phyloP scores from a whole-genome alignment of 352 stramenopile genomes.

The Globisporangium rhizosaccharum region DNA sequence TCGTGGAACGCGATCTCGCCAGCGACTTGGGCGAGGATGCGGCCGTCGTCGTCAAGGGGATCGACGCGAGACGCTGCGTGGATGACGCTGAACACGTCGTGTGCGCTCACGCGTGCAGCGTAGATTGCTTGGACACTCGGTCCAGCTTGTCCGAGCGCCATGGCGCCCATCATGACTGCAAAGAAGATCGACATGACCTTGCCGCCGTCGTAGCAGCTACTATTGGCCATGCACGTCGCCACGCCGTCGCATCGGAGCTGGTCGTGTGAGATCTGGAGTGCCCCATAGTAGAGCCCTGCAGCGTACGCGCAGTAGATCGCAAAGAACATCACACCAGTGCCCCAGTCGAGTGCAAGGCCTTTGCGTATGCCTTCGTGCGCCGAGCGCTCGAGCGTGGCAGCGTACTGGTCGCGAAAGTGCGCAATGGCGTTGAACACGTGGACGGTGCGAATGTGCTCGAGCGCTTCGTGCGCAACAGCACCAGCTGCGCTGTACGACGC shows the following conservation, averaged over 20 bases:
- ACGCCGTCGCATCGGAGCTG: conserved; percentile 15
- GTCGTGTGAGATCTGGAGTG: conserved; percentile 59
- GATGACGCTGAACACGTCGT: conserved; percentile 68
- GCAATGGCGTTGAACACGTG: conserved; percentile 74
- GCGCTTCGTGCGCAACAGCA: conserved; percentile 58
- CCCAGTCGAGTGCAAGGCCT: conserved; percentile 44
- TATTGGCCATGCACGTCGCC: conserved; percentile 26
- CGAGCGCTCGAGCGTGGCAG: conserved; percentile 33
- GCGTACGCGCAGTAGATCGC: conserved; percentile 70
- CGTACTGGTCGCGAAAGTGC: conserved; percentile 59
- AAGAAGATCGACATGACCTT: conserved; percentile 74
- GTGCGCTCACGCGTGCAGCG: conserved; percentile 50
- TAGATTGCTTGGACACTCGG: conserved; percentile 57
- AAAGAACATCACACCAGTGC: conserved; percentile 64
- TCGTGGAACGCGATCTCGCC: conserved; percentile 72
- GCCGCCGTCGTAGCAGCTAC: conserved; percentile 58
- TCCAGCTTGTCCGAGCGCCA: conserved; percentile 64
- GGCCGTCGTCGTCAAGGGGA: conserved; percentile 27
- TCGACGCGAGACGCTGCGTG: conserved; percentile 54
- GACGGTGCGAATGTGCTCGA: conserved; percentile 74
- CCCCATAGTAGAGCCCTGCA: conserved; percentile 75
- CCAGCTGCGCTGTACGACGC: conserved; percentile 61
- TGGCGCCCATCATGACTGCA: conserved; percentile 61
- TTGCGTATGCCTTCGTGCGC: conserved; percentile 48
- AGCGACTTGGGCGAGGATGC: conserved; percentile 19